A percentile compares a stretch with the other conserved stretches of the same genome.
phyloP scores from a whole-genome alignment of 2,329 filamentous ascomycete genomes.

The Aspergillus japonicus region DNA sequence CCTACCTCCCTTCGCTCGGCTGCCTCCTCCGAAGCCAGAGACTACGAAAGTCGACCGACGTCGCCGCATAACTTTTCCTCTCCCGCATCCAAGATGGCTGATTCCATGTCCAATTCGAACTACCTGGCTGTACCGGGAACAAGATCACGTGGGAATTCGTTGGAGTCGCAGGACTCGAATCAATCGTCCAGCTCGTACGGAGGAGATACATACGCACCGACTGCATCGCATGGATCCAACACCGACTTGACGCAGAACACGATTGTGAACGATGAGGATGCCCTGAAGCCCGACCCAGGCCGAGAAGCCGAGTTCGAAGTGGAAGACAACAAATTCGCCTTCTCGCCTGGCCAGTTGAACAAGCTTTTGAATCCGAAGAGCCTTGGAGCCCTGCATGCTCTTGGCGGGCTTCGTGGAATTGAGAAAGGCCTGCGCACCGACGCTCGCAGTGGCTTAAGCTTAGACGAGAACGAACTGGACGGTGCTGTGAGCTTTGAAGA shows the following conservation, averaged over 20 bases:
- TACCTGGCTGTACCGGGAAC: conserved; percentile 63
- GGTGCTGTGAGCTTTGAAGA: conserved; percentile 69
- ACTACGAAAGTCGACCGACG: conserved; percentile 58
- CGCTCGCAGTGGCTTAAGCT: conserved; percentile 62
- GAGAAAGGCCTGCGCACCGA: conserved; percentile 72
- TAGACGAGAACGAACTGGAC: conserved; percentile 66
- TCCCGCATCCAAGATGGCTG: conserved; percentile 54
- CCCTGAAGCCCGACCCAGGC: conserved; percentile 67
- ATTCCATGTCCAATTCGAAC: conserved; percentile 50
- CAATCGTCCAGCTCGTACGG: conserved; percentile 54
- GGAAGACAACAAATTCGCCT: conserved; percentile 69
- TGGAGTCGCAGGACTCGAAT: conserved; percentile 60
- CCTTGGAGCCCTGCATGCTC: conserved; percentile 68
- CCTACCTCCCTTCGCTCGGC: conserved; percentile 54
- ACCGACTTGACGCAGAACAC: conserved; percentile 46
- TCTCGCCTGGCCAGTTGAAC: conserved; percentile 68
- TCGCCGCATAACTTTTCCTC: conserved; percentile 69
- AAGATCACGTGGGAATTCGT: conserved; percentile 63
- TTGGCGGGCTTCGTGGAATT: conserved; percentile 70
- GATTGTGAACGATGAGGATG: conserved; percentile 61
- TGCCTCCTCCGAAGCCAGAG: conserved; percentile 58
- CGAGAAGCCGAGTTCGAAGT: conserved; percentile 68
- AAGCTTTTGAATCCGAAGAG: conserved; percentile 81
- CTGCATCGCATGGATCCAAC: conserved; percentile 44
- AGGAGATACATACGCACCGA: conserved; percentile 54